A percentile compares a stretch with the other conserved stretches of the same genome.
Evolutionary conservation across 192 early-diverging fungal species (phyloP).

Genomic region (Linnemannia exigua): DNA sequence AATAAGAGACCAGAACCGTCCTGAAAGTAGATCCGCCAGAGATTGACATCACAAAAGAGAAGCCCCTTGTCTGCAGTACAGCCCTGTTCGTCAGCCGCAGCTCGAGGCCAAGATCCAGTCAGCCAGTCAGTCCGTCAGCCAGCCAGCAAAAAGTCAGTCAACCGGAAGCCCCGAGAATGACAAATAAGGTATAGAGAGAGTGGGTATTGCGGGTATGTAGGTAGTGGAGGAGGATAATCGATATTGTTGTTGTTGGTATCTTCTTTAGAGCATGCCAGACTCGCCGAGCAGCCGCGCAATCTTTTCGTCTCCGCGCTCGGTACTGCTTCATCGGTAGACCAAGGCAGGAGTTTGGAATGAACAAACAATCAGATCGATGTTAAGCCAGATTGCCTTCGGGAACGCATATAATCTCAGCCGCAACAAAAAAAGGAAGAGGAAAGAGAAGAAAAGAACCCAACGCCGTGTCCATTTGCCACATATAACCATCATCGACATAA

Average conservation of each 20-base stretch:
- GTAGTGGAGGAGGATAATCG: background rate
- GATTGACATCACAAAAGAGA: background rate
- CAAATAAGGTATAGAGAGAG: background rate
- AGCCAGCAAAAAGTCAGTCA: background rate
- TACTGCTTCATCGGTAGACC: conserved; percentile 18
- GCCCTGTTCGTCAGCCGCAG: background rate
- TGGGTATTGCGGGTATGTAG: background rate
- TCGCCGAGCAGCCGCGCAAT: conserved; percentile 80
- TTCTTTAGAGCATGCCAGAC: conserved; percentile 77
- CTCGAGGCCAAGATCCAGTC: background rate
- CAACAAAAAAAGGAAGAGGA: background rate
- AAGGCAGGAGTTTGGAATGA: background rate
- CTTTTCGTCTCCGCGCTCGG: conserved; percentile 85
- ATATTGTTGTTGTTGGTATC: background rate
- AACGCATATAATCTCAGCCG: background rate
- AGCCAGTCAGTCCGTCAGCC: background rate
- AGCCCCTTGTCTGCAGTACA: background rate
- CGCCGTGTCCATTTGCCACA: background rate
- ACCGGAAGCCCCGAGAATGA: background rate
- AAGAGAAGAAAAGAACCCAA: conserved; percentile 9
- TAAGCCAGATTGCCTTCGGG: background rate
- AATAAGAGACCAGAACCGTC: background rate
- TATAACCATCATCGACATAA: background rate
- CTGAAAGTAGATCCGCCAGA: background rate
- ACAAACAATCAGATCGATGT: background rate